A percentile compares a stretch with the other conserved stretches of the same genome.
These are phyloP conservation scores for Talaromyces albobiverticillius DNA, from an alignment of 2,329 filamentous ascomycete species.

Conservation along the genomic window DNA sequence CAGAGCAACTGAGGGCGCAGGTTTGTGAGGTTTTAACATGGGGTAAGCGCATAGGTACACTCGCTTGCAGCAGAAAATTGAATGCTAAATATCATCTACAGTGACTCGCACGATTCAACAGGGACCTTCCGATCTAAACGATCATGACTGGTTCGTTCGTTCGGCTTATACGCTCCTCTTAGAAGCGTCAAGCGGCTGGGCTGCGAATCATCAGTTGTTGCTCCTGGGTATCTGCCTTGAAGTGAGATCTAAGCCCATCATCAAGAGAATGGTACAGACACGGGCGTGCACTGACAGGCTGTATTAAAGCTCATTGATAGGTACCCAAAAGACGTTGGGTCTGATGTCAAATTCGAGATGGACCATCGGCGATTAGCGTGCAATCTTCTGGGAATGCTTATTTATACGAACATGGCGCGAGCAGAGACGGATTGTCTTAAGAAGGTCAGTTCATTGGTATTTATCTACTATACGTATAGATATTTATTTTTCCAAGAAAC, in stretches of 20 bases:
- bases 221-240: not conserved
- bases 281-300: not conserved
- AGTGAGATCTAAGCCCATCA: not conserved
- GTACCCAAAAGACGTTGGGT: constrained; percentile 24
- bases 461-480: not conserved
- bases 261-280: not conserved
- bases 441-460: constrained; percentile 31
- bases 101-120: not conserved
- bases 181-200: not conserved
- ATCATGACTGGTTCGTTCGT: constrained; percentile 14
- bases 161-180: constrained; percentile 6
- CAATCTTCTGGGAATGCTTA: constrained; percentile 60
- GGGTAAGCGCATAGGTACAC: not conserved
- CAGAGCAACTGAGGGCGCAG: not conserved
- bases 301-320: constrained; percentile 46
- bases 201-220: not conserved
- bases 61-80: not conserved
- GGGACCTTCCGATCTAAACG: not conserved
- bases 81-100: not conserved
- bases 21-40: constrained; percentile 5
- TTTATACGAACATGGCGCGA: constrained; percentile 48
- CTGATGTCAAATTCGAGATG: constrained; percentile 44
- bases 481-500: not conserved
- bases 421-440: constrained; percentile 37
- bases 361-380: constrained; percentile 64